phyloP scores from a whole-genome alignment of 176 grass and related monocot species.

The Bolboschoenus planiculmis region DNA sequence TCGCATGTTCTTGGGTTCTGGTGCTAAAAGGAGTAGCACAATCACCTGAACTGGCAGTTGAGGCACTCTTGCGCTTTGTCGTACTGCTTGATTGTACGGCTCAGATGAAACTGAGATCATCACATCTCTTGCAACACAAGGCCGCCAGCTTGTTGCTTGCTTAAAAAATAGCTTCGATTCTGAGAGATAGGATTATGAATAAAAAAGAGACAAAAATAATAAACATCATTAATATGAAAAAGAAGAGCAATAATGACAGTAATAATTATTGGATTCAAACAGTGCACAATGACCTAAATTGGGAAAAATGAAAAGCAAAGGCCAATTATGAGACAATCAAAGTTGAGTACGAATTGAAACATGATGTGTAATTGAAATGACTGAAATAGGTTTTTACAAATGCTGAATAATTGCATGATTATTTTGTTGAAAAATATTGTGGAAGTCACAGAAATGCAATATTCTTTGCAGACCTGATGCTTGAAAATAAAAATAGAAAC shows the following conservation, averaged over 20 bases:
- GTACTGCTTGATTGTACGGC: slow-evolving; percentile 43
- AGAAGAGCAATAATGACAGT: neutral
- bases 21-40: neutral
- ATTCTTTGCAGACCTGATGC: neutral
- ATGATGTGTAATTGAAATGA: neutral
- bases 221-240: neutral
- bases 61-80: slow-evolving; percentile 49
- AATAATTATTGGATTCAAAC: neutral
- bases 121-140: slow-evolving; percentile 74
- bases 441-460: neutral
- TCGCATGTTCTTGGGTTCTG: neutral
- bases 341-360: neutral
- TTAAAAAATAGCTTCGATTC: slow-evolving; percentile 98
- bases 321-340: neutral
- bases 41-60: slow-evolving; percentile 88
- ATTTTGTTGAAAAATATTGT: neutral
- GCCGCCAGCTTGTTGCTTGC: slow-evolving; percentile 75
- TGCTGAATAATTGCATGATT: slow-evolving; percentile 1
- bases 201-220: slow-evolving; percentile 25
- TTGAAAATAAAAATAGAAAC: neutral
- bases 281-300: neutral
- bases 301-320: neutral
- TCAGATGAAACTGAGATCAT: slow-evolving; percentile 86
- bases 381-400: neutral
- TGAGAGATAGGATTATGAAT: slow-evolving; percentile 35